These are phyloP conservation scores for Claviceps pazoutovae DNA, from an alignment of 2,329 filamentous ascomycete genomes.

Conservation along the genomic window DNA sequence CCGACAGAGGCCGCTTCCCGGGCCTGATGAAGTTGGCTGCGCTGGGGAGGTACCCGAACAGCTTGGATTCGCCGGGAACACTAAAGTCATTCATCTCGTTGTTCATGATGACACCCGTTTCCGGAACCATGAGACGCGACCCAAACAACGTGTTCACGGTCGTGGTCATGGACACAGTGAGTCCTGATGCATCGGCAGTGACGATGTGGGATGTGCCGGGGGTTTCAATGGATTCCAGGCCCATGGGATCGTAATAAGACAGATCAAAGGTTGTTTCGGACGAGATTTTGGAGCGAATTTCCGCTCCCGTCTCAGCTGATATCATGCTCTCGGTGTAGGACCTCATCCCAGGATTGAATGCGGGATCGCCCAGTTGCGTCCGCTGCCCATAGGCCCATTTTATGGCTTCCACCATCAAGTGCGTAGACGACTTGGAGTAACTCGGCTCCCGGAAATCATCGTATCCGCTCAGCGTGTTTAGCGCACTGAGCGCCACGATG, in stretches of 20 bases:
- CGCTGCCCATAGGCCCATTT: slow-evolving; percentile 69
- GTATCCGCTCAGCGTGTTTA: slow-evolving; percentile 67
- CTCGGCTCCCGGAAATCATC: slow-evolving; percentile 43
- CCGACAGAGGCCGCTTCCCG: slow-evolving; percentile 65
- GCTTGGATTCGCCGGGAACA: slow-evolving; percentile 55
- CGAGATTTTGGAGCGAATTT: slow-evolving; percentile 32
- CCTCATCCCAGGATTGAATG: slow-evolving; percentile 48
- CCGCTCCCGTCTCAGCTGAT: slow-evolving; percentile 43
- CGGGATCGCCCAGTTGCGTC: slow-evolving; percentile 61
- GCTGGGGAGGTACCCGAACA: slow-evolving; percentile 64
- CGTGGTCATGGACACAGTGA: slow-evolving; percentile 65
- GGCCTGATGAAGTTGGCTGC: slow-evolving; percentile 63
- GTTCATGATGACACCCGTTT: slow-evolving; percentile 67
- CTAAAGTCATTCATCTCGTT: slow-evolving; percentile 59
- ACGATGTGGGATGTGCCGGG: slow-evolving; percentile 57
- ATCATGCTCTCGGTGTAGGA: slow-evolving; percentile 50
- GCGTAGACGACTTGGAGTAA: slow-evolving; percentile 48
- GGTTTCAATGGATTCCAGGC: slow-evolving; percentile 39
- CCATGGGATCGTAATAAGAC: slow-evolving; percentile 30
- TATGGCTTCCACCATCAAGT: slow-evolving; percentile 72
- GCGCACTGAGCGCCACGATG: slow-evolving; percentile 51
- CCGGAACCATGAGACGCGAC: slow-evolving; percentile 59
- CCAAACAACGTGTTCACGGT: slow-evolving; percentile 75
- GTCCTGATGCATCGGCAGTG: slow-evolving; percentile 51
- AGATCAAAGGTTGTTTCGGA: slow-evolving; percentile 24